phyloP scores from a whole-genome alignment of 2,329 filamentous ascomycete species.

The Fusarium continuum region DNA sequence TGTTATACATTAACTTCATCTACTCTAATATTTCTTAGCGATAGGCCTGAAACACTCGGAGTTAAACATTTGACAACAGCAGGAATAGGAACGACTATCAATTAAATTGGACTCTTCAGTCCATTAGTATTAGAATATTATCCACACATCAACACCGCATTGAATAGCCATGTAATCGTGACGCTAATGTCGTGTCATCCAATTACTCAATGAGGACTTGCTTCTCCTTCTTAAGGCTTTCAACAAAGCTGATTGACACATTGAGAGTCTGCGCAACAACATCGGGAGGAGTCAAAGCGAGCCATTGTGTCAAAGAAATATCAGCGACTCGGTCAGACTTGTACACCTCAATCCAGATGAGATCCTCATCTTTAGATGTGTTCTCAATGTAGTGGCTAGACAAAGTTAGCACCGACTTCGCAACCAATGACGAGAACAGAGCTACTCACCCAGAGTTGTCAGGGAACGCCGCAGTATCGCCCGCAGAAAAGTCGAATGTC shows the following conservation, averaged over 20 bases:
- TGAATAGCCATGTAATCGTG: too few relatives aligned
- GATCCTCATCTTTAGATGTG: conserved; percentile 67
- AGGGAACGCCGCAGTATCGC: conserved; percentile 75
- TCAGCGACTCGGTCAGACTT: conserved; percentile 73
- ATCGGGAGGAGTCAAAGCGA: conserved; percentile 71
- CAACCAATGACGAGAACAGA: not conserved
- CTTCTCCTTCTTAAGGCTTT: conserved; percentile 70
- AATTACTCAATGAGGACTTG: conserved; percentile 57
- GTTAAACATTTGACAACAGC: too few relatives aligned
- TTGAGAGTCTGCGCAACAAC: conserved; percentile 69
- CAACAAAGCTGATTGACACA: conserved; percentile 64
- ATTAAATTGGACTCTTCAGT: too few relatives aligned
- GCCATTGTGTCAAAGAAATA: conserved; percentile 73
- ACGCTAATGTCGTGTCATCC: too few relatives aligned
- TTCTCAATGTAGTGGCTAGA: conserved; percentile 74
- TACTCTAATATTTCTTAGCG: too few relatives aligned
- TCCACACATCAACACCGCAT: too few relatives aligned
- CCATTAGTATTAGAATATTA: too few relatives aligned
- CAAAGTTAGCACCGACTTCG: not conserved
- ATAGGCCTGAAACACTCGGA: too few relatives aligned
- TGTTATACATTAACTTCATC: too few relatives aligned
- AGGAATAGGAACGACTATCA: too few relatives aligned
- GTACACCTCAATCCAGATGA: conserved; percentile 76
- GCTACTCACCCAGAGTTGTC: conserved; percentile 64
- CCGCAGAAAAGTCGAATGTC: conserved; percentile 72